These are phyloP conservation scores for Blastomyces gilchristii DNA, from an alignment of 2,329 filamentous ascomycete genomes.

Conservation along the genomic window DNA sequence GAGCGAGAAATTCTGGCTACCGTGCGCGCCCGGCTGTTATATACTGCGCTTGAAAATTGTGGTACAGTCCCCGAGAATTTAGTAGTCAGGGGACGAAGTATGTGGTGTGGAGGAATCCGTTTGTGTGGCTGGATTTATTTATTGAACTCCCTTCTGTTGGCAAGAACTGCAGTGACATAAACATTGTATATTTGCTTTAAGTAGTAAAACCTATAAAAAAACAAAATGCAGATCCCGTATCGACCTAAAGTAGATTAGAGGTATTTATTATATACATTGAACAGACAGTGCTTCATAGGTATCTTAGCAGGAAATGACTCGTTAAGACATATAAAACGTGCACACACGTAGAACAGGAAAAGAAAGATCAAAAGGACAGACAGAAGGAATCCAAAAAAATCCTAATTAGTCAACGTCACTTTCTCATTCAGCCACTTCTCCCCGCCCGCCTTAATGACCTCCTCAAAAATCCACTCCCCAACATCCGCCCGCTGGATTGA, in stretches of 20 bases:
- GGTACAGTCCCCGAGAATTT: too few species aligned
- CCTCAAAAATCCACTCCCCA: conserved; percentile 23
- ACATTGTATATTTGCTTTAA: neutral
- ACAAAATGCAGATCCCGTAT: neutral
- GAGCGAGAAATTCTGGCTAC: too few species aligned
- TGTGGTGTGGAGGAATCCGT: too few species aligned
- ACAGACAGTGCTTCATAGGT: neutral
- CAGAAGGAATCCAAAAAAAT: neutral
- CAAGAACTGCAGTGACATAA: neutral
- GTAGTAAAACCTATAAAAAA: neutral
- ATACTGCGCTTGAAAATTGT: too few species aligned
- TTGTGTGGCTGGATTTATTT: too few species aligned
- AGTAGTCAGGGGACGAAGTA: too few species aligned
- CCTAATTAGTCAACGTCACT: conserved; percentile 18
- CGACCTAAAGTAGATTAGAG: neutral
- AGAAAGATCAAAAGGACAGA: neutral
- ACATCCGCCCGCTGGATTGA: conserved; percentile 23
- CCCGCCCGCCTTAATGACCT: conserved; percentile 17
- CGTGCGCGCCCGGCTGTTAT: too few species aligned
- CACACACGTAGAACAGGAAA: neutral
- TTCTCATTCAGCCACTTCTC: conserved; percentile 18
- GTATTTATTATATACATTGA: neutral
- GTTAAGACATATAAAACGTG: neutral
- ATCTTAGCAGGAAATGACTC: neutral
- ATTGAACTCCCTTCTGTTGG: too few species aligned